Evolutionary conservation across 2,329 filamentous ascomycete genomes (phyloP).

Genomic region (Colletotrichum euphorbiae): DNA sequence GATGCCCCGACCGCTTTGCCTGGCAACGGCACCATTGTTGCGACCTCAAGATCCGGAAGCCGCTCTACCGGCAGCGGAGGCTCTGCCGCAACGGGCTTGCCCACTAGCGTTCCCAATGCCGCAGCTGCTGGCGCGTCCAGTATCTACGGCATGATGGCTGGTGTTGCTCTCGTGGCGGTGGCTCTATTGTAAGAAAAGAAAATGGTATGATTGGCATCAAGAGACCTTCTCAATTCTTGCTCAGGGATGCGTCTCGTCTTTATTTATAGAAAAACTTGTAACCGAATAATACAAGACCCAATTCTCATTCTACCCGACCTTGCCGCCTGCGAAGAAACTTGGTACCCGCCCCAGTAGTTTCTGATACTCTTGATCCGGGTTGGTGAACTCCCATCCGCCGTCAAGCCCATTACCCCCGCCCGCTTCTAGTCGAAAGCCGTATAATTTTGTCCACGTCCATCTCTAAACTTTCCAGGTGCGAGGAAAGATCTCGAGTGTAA

Average conservation of each 20-base stretch:
- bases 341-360: slow-evolving; percentile 42
- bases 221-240: background rate
- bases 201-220: background rate
- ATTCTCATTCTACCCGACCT: background rate
- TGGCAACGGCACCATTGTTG: background rate
- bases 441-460: slow-evolving; percentile 29
- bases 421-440: slow-evolving; percentile 19
- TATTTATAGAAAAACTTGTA: slow-evolving; percentile 1
- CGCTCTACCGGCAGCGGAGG: background rate
- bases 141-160: slow-evolving; percentile 5
- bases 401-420: slow-evolving; percentile 37
- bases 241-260: background rate
- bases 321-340: slow-evolving; percentile 39
- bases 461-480: background rate
- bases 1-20: background rate
- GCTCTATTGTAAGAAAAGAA: background rate
- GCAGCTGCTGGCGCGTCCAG: slow-evolving; percentile 11
- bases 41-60: background rate
- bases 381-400: slow-evolving; percentile 41
- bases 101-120: slow-evolving; percentile 2
- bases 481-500: slow-evolving; percentile 28
- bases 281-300: slow-evolving; percentile 3
- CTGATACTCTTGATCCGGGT: slow-evolving; percentile 46
- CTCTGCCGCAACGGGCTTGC: background rate
- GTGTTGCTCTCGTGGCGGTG: slow-evolving; percentile 18